phyloP scores from a whole-genome alignment of 148 eudicot species.

The Fagopyrum tataricum region DNA sequence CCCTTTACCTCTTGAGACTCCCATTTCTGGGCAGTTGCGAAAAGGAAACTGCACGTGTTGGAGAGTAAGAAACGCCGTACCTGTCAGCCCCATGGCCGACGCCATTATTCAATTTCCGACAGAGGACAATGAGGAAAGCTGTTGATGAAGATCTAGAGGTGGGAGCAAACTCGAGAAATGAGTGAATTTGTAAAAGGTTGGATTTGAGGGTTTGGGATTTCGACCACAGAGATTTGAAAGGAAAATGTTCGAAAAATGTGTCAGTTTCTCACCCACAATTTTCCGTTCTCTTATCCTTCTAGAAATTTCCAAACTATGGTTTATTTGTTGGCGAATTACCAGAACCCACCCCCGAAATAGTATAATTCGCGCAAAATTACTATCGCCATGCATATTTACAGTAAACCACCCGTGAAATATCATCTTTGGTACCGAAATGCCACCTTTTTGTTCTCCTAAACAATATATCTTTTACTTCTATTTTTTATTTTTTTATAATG shows the following conservation, averaged over 20 bases:
- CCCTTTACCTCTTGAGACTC: not conserved
- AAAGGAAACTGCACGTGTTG: slow-evolving; percentile 4
- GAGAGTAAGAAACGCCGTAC: slow-evolving; percentile 9
- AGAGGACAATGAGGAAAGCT: not conserved
- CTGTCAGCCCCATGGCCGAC: slow-evolving; percentile 14
- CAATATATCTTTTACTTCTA: no score
- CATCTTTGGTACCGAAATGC: no score
- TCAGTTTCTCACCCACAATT: not conserved
- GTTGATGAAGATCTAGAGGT: not conserved
- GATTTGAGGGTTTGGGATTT: slow-evolving; percentile 1
- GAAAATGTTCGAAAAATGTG: not conserved
- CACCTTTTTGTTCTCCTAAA: no score
- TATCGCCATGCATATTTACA: no score
- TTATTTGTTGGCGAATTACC: not conserved
- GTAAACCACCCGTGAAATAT: no score
- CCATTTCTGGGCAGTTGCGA: not conserved
- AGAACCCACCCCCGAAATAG: no score
- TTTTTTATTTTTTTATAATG: no score
- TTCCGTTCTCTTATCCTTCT: not conserved
- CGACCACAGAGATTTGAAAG: not conserved
- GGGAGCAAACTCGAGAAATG: not conserved
- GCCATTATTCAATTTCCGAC: not conserved
- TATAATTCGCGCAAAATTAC: no score
- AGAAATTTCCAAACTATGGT: not conserved
- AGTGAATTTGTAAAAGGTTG: not conserved